These are phyloP conservation scores for Lactarius hatsudake DNA, from an alignment of 768 basidiomycete species.

Conservation along the genomic window DNA sequence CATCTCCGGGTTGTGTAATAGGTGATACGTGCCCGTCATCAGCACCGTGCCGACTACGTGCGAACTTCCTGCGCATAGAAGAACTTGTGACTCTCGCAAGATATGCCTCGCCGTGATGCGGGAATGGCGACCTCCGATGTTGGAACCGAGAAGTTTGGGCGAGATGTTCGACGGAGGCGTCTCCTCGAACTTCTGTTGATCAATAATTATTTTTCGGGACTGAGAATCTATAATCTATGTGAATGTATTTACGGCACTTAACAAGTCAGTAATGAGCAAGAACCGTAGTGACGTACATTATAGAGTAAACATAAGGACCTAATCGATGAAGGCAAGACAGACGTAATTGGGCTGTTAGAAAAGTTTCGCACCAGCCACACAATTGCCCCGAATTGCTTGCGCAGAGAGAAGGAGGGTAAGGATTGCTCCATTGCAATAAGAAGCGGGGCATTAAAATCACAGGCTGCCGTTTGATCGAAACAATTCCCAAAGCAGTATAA, in stretches of 20 bases:
- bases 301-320: slow-evolving; percentile 2
- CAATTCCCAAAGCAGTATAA: slow-evolving; percentile 5
- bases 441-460: neutral
- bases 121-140: neutral
- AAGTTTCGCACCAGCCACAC: slow-evolving; percentile 7
- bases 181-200: neutral
- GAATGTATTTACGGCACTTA: neutral
- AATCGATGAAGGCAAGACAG: neutral
- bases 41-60: slow-evolving; percentile 4
- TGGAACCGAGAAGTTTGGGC: neutral
- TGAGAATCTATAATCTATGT: slow-evolving; percentile 1
- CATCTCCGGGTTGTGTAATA: slow-evolving; percentile 7
- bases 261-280: neutral
- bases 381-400: neutral
- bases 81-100: slow-evolving; percentile 6
- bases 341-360: neutral
- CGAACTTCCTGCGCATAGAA: neutral
- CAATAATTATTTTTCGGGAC: neutral
- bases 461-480: neutral
- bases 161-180: neutral
- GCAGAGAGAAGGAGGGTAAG: neutral
- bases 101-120: neutral
- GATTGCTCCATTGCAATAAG: neutral
- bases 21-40: slow-evolving; percentile 5
- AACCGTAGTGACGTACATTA: neutral